Evolutionary conservation across 305 asterid genomes (phyloP).

Genomic region (Salvia sclarea): DNA sequence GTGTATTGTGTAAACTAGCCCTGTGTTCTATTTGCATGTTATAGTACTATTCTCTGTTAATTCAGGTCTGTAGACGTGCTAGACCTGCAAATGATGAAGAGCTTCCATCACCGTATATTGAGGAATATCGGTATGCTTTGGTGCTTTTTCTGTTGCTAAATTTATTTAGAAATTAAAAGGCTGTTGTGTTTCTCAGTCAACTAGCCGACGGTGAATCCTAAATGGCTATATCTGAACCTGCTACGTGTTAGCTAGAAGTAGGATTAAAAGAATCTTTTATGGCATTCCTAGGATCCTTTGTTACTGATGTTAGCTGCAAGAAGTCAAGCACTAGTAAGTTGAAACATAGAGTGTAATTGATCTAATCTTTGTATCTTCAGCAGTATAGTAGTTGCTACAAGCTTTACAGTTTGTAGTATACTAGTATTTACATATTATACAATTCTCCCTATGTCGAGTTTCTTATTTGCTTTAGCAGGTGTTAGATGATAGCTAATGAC

Average conservation of each 20-base stretch:
- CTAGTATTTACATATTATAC: neutral
- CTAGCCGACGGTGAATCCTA: slow-evolving; percentile 14
- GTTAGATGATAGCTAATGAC: neutral
- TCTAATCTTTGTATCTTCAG: neutral
- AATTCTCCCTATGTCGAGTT: neutral
- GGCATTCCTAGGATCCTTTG: neutral
- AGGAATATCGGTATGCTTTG: slow-evolving; percentile 78
- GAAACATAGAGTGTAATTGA: neutral
- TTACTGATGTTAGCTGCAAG: slow-evolving; percentile 15
- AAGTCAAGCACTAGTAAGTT: slow-evolving; percentile 2
- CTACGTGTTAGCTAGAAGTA: slow-evolving; percentile 20
- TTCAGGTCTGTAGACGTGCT: slow-evolving; percentile 67
- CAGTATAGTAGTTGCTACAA: neutral
- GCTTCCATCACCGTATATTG: slow-evolving; percentile 82
- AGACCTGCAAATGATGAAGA: slow-evolving; percentile 92
- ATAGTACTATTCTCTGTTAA: slow-evolving; percentile 26
- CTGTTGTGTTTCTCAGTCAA: slow-evolving; percentile 5
- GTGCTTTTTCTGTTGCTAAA: slow-evolving; percentile 23
- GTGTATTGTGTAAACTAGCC: slow-evolving; percentile 1
- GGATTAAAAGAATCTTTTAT: slow-evolving; percentile 7
- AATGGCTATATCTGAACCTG: slow-evolving; percentile 16
- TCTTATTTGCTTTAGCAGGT: neutral
- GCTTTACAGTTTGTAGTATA: neutral
- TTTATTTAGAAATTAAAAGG: slow-evolving; percentile 3
- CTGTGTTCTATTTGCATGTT: neutral